Percentiles rank a stretch among this genome's conserved stretches.
phyloP scores from a whole-genome alignment of 108 stramenopile species.

The Nitzschia sp. region DNA sequence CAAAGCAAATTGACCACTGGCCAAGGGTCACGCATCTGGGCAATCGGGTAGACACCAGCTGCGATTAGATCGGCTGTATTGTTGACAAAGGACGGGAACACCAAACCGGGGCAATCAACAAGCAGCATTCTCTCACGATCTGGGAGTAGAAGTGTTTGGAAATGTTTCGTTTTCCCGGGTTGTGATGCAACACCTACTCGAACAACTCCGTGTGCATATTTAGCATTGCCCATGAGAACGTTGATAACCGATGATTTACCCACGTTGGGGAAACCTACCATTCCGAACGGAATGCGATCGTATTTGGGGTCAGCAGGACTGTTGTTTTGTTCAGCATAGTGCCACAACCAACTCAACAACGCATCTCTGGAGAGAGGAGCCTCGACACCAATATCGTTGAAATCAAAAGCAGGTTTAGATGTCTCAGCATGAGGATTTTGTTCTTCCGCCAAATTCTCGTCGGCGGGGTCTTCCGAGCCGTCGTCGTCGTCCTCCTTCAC shows the following conservation, averaged over 20 bases:
- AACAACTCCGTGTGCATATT: constrained; percentile 80
- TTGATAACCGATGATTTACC: constrained; percentile 98
- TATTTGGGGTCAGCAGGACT: constrained; percentile 58
- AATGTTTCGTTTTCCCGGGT: constrained; percentile 99
- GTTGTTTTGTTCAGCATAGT: constrained; percentile 64
- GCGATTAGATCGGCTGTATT: constrained; percentile 94
- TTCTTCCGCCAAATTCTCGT: constrained; percentile 11
- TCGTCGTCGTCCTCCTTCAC: constrained; percentile 37
- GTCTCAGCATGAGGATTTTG: not conserved
- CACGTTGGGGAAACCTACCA: constrained; percentile 97
- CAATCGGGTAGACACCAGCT: constrained; percentile 96
- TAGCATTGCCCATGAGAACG: constrained; percentile 89
- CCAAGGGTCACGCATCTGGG: constrained; percentile 95
- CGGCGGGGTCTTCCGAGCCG: constrained; percentile 31
- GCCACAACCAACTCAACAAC: constrained; percentile 61
- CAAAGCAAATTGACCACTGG: constrained; percentile 88
- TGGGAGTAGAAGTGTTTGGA: constrained; percentile 95
- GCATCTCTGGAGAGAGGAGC: constrained; percentile 68
- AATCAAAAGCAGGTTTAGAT: not conserved
- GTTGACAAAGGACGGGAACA: constrained; percentile 98
- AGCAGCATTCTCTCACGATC: constrained; percentile 84
- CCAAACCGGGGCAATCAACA: constrained; percentile 99
- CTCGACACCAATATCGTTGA: constrained; percentile 44
- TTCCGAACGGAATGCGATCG: constrained; percentile 85
- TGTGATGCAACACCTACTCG: constrained; percentile 96